A percentile compares a stretch with the other conserved stretches of the same genome.
phyloP scores from a whole-genome alignment of 768 basidiomycete genomes.

The Podaxis sp. region DNA sequence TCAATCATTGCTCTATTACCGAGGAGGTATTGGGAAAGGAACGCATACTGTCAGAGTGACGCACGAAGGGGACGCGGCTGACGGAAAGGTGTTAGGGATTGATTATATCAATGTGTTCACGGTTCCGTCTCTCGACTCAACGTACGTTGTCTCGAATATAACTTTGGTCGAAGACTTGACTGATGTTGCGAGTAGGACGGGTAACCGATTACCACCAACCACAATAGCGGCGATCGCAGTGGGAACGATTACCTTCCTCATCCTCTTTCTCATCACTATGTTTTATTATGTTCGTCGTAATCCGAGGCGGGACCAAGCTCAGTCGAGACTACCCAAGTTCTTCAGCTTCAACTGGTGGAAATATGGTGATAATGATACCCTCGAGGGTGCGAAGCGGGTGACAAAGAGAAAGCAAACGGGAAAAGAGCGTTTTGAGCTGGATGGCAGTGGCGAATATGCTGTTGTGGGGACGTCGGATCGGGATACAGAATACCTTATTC shows the following conservation, averaged over 20 bases:
- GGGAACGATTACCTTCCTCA: not conserved
- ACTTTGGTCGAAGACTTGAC: not conserved
- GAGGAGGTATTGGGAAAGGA: constrained; percentile 22
- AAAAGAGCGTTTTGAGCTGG: not conserved
- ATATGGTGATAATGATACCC: not conserved
- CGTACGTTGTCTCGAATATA: constrained; percentile 10
- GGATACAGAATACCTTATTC: not conserved
- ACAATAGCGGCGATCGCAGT: constrained; percentile 4
- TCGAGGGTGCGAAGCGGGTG: not conserved
- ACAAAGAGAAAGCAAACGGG: not conserved
- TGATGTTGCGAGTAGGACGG: not conserved
- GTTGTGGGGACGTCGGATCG: not conserved
- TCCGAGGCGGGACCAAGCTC: not conserved
- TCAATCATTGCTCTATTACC: constrained; percentile 26
- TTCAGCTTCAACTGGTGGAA: not conserved
- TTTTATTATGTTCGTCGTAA: not conserved
- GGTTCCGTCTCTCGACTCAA: constrained; percentile 18
- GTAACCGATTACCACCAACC: not conserved
- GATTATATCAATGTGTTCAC: constrained; percentile 28
- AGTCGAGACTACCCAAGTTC: not conserved
- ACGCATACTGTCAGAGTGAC: constrained; percentile 20
- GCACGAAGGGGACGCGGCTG: constrained; percentile 11
- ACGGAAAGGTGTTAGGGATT: constrained; percentile 18
- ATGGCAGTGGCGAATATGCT: not conserved
- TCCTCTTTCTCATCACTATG: not conserved